Evolutionary conservation across 2,329 filamentous ascomycete species (phyloP), one percentile per base, ranked within the genome.

Genomic region (Peltaster fructicola): DNA sequence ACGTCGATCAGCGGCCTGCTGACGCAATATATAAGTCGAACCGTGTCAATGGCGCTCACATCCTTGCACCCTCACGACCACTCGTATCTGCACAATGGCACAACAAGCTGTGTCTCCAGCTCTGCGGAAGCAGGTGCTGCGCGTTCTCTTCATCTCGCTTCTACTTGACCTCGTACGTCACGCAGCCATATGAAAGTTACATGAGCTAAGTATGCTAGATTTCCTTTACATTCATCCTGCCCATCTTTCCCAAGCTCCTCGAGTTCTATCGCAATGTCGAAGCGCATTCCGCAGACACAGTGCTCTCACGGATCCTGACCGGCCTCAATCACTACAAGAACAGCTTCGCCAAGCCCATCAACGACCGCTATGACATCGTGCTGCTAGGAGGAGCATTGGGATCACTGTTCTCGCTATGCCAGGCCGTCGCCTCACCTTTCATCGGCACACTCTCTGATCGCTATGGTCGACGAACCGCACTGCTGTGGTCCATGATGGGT

Each of bases 151-250:
- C 52, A 63, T 88, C 33, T 93, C 85, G 26, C 62, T 95, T 19
- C 63, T 95, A 9, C 63, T 95, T 8, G 85, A 95, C 51, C 54
- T 95, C 54, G 85, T 93, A 65, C 37, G 67, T 49, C 11, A 16
- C 8, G 9, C 10, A 10, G 9, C 11, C 14, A n/a, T 8, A 7
- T 8, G 8, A n/a, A 21, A 12, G 10, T 15, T 2, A 4, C n/a
- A 7, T 4, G 5, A 17, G 9, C 24, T 19, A 5, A 18, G 4
- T 3, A 13, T 9, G 9, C 11, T 35, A 93, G 85, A 80, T 95
- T 44, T 93, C 85, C 28, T 98, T 98, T 52, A 98, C 88, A 15
- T 93, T 98, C 49, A 95, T 95, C 47, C 73, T 98, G 6, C 88
- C 88, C 0, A 69, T 98, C 17, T 98, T 95, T 49, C 88, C 84